Evolutionary conservation across 2,329 filamentous ascomycete genomes (phyloP), one percentile per base, ranked within the genome.

Genomic region (Diplodia scrobiculata): DNA sequence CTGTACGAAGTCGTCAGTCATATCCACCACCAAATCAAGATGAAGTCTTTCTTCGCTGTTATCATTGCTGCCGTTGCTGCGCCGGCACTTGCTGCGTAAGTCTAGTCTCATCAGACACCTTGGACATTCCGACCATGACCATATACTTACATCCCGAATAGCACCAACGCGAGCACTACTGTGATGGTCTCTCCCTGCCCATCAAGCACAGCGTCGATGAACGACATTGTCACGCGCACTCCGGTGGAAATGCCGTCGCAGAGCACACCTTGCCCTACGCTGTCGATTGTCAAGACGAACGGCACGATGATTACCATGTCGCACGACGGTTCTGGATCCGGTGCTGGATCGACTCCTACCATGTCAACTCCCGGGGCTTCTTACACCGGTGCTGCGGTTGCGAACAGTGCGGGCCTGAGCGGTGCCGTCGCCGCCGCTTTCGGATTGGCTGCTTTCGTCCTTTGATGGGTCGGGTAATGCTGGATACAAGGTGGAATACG

Each of bases 221-320:
- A 38, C 9, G 65, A 66, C 38, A 50, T 66, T 5, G 50, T 66
- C 27, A 62, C 65, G 2, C 65, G 65, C 50, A 45, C 50, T 5
- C 65, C 65, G 21, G 50, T 54, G 14, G 19, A 21, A 1, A 29
- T 38, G 36, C 17, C 11, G 13, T 34, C 63, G 36, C 36, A 38
- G 29, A 55, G 34, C 29, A 63, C 65, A 0, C 65, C 65, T 9
- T 62, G 54, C 29, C 54, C 65, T 4, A 62, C 65, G 19, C 19
- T 66, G 32, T 21, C 36, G 19, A 53, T 41, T 25, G 58, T 66
- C n/a, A 54, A 34, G 55, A 54, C 65, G 13, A 66, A 63, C 36
- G 65, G 58, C 11, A 63, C 63, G 17, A 29, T 50, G 11, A 50
- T 66, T 10, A 66, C 64, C 5, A 48, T 65, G 38, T 50, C 63